Conservation (phyloP, 495 filamentous ascomycete species). For the Aspergillus coremiiformis region DNA sequence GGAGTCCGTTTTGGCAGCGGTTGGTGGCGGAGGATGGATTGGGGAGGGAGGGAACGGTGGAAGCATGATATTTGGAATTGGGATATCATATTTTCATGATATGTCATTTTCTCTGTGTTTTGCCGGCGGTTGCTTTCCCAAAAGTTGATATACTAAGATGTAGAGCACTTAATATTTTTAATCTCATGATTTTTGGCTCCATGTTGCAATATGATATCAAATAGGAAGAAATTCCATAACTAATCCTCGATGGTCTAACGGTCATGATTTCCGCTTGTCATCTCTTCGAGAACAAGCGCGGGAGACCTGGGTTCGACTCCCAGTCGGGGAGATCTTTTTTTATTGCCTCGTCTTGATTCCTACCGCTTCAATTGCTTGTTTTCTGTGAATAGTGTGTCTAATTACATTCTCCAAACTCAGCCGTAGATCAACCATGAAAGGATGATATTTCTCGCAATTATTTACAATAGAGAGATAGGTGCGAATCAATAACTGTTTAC, state of each 20-base stretch:
- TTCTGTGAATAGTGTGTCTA: no score
- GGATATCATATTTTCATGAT: no score
- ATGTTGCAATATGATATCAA: neutral
- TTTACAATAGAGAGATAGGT: no score
- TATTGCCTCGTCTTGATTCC: no score
- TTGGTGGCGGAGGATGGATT: constrained; percentile 23
- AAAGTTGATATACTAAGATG: no score
- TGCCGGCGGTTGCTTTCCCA: no score
- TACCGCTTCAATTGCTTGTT: no score
- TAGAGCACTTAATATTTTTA: neutral
- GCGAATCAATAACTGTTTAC: no score
- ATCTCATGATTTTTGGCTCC: neutral
- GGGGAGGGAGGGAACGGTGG: constrained; percentile 15
- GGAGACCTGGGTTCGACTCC: constrained; percentile 23
- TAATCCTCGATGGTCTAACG: constrained; percentile 33
- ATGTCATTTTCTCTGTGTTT: no score
- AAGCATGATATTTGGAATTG: constrained; percentile 7
- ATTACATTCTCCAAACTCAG: no score
- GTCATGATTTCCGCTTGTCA: constrained; percentile 42
- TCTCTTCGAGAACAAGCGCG: constrained; percentile 15
- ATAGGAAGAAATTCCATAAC: neutral
- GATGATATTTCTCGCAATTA: no score
- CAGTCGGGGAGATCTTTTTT: constrained; percentile 17
- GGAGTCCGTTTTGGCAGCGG: constrained; percentile 36
- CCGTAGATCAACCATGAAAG: no score